Evolutionary conservation across 148 eudicot species (phyloP).

Genomic region (Pouteria glomerata): DNA sequence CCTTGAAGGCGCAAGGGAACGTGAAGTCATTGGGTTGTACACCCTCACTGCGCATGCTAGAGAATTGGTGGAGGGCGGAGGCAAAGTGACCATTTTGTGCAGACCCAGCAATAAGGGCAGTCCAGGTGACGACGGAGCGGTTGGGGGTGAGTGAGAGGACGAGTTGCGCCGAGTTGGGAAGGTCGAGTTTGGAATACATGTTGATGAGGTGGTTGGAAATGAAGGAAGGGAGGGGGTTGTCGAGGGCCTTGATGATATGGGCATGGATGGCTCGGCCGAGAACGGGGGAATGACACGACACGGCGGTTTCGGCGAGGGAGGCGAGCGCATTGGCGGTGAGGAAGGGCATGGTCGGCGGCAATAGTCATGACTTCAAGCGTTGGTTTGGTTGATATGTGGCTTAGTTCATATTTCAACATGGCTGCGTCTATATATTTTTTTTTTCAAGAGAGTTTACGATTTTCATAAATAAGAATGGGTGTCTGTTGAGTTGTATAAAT

Average conservation of each 20-base stretch:
- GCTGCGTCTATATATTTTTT: no score
- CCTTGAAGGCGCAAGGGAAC: slow-evolving; percentile 47
- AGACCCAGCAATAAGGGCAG: slow-evolving; percentile 47
- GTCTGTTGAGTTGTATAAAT: no score
- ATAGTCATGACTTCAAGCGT: slow-evolving; percentile 9
- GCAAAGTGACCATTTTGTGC: slow-evolving; percentile 38
- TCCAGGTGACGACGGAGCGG: slow-evolving; percentile 61
- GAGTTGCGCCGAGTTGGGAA: slow-evolving; percentile 35
- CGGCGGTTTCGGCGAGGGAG: slow-evolving; percentile 26
- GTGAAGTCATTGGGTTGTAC: slow-evolving; percentile 60
- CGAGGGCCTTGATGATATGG: slow-evolving; percentile 33
- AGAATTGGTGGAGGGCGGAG: slow-evolving; percentile 34
- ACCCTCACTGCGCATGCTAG: slow-evolving; percentile 26
- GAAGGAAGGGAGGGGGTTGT: slow-evolving; percentile 19
- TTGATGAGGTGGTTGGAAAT: slow-evolving; percentile 49
- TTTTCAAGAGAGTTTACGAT: no score
- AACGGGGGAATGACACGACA: slow-evolving; percentile 25
- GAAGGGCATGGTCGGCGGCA: slow-evolving; percentile 17
- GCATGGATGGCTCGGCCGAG: slow-evolving; percentile 51
- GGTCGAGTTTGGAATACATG: slow-evolving; percentile 66
- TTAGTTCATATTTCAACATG: no score
- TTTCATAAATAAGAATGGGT: no score
- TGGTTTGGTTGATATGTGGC: not conserved
- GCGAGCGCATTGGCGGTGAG: slow-evolving; percentile 29
- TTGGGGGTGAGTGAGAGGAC: slow-evolving; percentile 36